phyloP scores from a whole-genome alignment of 345 rosid species.

The Gossypium anomalum region DNA sequence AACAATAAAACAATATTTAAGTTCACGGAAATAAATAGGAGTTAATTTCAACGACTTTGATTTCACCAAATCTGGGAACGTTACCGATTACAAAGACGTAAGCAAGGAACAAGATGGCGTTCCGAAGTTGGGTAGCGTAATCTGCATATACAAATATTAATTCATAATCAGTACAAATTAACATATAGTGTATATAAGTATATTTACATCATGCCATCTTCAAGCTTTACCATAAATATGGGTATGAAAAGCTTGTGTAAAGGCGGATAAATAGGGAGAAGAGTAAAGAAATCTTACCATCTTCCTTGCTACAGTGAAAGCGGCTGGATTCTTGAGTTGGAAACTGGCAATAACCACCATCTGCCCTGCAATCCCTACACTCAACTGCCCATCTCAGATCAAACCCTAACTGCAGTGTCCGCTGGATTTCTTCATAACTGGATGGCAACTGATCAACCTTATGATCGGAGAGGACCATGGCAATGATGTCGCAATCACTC shows the following conservation, averaged over 20 bases:
- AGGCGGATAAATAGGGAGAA: too few relatives aligned
- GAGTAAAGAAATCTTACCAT: not conserved
- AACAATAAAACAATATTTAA: not conserved
- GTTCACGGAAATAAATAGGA: not conserved
- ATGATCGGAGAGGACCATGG: not conserved
- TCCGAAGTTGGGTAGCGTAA: not conserved
- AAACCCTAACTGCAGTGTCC: conserved; percentile 31
- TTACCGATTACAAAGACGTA: not conserved
- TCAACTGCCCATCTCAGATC: conserved; percentile 37
- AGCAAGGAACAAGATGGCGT: not conserved
- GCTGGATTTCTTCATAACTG: conserved; percentile 22
- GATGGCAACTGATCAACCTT: not conserved
- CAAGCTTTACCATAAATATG: too few relatives aligned
- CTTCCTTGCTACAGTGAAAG: not conserved
- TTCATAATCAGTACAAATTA: not conserved
- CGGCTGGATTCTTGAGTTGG: too few relatives aligned
- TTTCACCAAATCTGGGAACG: not conserved
- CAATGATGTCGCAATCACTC: not conserved
- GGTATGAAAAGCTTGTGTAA: too few relatives aligned
- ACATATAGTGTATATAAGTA: not conserved
- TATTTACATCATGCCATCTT: too few relatives aligned
- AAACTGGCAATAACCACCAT: conserved; percentile 22
- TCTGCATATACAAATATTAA: not conserved
- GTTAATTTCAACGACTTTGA: not conserved
- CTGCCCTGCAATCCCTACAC: conserved; percentile 31